Conservation (phyloP, 305 asterid genomes). For the Ilex paraguariensis region DNA sequence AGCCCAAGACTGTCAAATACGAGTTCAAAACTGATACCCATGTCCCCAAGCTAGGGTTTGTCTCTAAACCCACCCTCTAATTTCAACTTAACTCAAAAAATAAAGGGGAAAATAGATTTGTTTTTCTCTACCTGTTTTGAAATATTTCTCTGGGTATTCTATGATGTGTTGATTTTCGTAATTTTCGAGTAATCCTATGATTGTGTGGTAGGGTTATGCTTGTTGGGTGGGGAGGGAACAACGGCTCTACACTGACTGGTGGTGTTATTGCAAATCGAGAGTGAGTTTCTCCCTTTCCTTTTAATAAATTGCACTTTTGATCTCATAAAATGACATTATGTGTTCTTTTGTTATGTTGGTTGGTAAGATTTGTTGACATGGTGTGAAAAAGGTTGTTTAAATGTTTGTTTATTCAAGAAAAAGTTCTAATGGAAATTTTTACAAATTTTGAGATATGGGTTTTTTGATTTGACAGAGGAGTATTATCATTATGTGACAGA, state of each 20-base stretch:
- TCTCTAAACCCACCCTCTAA: background rate
- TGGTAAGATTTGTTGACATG: background rate
- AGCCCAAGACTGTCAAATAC: conserved; percentile 73
- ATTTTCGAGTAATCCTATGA: background rate
- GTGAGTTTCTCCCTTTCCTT: conserved; percentile 38
- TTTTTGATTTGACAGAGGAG: background rate
- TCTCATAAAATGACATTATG: background rate
- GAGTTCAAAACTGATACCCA: conserved; percentile 75
- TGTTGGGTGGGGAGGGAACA: conserved; percentile 99
- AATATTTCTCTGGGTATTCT: background rate
- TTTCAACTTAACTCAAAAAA: too few species aligned
- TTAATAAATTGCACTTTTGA: background rate
- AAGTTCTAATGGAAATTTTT: too few species aligned
- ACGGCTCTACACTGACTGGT: conserved; percentile 87
- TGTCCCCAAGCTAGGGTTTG: conserved; percentile 87
- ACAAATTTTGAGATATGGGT: too few species aligned
- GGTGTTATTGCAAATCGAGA: conserved; percentile 90
- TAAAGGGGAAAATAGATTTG: too few species aligned
- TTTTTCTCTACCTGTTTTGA: background rate
- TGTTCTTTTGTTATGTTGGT: background rate
- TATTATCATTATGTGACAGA: too few species aligned
- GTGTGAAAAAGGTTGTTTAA: background rate
- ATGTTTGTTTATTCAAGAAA: too few species aligned
- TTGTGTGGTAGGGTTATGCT: conserved; percentile 72
- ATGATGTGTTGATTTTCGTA: background rate